Conservation (phyloP, 1,139 yeast species). For the Protomyces inouyei region DNA sequence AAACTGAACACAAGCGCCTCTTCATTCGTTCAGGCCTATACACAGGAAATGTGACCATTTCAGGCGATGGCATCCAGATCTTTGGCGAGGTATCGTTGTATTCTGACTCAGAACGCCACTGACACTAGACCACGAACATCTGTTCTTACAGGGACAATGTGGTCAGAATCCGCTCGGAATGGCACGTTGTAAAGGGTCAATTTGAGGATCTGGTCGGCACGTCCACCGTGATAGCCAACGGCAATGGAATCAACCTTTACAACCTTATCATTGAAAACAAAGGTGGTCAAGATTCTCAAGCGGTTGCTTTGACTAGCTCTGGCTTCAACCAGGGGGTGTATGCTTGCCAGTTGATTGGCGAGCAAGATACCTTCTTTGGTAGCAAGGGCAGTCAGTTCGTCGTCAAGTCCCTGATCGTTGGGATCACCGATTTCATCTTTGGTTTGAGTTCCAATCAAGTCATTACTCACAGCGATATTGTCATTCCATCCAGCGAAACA, state of each 20-base stretch:
- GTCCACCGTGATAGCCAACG: not conserved
- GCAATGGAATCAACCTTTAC: not conserved
- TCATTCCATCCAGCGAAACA: not conserved
- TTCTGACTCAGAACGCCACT: not conserved
- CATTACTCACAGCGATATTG: not conserved
- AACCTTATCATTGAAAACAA: not conserved
- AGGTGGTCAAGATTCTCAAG: not conserved
- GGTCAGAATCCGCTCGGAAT: not conserved
- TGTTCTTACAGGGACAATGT: not conserved
- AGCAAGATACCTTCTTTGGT: not conserved
- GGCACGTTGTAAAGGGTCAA: not conserved
- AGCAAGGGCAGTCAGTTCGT: not conserved
- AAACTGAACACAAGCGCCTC: not conserved
- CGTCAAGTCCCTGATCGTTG: not conserved
- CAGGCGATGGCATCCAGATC: not conserved
- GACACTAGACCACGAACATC: not conserved
- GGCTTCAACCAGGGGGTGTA: not conserved
- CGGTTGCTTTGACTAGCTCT: not conserved
- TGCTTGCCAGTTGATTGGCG: not conserved
- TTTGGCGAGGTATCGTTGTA: not conserved
- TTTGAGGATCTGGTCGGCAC: not conserved
- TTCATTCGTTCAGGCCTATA: not conserved
- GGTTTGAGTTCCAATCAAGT: not conserved
- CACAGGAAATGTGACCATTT: not conserved
- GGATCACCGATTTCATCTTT: not conserved